Evolutionary conservation across 768 basidiomycete genomes (phyloP).

Genomic region (Auricularia cornea): DNA sequence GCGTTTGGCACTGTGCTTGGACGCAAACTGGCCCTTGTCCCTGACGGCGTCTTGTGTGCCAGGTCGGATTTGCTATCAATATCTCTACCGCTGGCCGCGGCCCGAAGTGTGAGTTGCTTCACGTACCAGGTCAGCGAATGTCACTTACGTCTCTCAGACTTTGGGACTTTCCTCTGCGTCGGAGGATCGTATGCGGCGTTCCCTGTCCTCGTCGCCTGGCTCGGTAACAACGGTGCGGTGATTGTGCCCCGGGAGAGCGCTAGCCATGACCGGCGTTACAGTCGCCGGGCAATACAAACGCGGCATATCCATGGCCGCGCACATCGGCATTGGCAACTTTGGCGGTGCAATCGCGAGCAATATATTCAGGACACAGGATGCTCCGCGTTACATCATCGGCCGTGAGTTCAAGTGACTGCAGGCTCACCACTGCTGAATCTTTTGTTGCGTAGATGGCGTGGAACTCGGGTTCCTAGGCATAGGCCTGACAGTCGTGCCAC

Average conservation of each 20-base stretch:
- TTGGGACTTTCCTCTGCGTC: slow-evolving; percentile 63
- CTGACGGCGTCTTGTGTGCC: too few species aligned
- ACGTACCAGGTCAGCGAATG: background rate
- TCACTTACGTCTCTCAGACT: slow-evolving; percentile 13
- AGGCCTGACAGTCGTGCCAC: slow-evolving; percentile 44
- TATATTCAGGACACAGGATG: slow-evolving; percentile 51
- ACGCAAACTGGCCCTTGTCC: too few species aligned
- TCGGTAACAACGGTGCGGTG: background rate
- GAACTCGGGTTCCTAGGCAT: slow-evolving; percentile 65
- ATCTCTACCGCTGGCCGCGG: background rate
- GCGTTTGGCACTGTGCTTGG: too few species aligned
- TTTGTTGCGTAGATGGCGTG: slow-evolving; percentile 40
- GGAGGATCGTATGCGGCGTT: slow-evolving; percentile 52
- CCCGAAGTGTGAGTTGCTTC: background rate
- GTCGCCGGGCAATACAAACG: slow-evolving; percentile 63
- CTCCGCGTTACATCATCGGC: slow-evolving; percentile 53
- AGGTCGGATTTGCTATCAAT: background rate
- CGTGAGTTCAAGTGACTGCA: slow-evolving; percentile 27
- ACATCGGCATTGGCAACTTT: slow-evolving; percentile 63
- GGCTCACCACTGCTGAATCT: background rate
- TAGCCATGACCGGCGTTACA: too few species aligned
- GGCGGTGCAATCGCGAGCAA: slow-evolving; percentile 56
- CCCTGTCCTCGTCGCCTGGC: slow-evolving; percentile 56
- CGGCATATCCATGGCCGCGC: slow-evolving; percentile 55
- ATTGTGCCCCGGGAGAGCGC: too few species aligned